A percentile compares a stretch with the other conserved stretches of the same genome.
Conservation (phyloP, 163 green algal species). For the Scenedesmus sp. region DNA sequence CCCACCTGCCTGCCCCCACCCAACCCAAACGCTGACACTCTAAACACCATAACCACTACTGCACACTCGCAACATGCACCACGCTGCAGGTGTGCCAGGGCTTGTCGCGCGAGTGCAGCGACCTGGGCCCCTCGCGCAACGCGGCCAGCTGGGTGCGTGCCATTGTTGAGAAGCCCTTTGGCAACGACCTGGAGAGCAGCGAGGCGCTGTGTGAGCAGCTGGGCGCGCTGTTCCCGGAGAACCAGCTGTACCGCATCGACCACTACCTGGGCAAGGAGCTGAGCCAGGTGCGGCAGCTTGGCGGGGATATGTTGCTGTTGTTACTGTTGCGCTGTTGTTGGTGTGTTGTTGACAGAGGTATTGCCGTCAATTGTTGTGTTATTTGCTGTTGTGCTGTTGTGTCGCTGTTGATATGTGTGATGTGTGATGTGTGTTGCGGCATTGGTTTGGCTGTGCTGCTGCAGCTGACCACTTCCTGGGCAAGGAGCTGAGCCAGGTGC, state of each 20-base stretch:
- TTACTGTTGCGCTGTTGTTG: not conserved
- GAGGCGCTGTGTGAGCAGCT: constrained; percentile 89
- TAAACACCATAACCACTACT: not conserved
- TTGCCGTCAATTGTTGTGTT: too few species aligned
- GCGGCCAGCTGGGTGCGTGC: constrained; percentile 81
- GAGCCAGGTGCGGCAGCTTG: constrained; percentile 60
- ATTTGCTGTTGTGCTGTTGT: too few species aligned
- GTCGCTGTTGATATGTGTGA: not conserved
- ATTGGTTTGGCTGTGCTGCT: constrained; percentile 64
- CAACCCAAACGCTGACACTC: not conserved
- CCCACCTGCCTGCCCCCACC: too few species aligned
- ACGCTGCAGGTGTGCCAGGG: constrained; percentile 51
- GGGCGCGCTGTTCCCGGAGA: constrained; percentile 87
- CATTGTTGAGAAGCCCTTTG: constrained; percentile 98
- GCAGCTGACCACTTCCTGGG: constrained; percentile 98
- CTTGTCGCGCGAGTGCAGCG: constrained; percentile 45
- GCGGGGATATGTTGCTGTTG: not conserved
- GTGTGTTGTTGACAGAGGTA: too few species aligned
- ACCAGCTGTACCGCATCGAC: constrained; percentile 97
- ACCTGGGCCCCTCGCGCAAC: constrained; percentile 32
- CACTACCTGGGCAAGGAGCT: constrained; percentile 98
- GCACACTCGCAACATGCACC: not conserved
- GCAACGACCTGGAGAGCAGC: constrained; percentile 85
- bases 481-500: constrained; percentile 81
- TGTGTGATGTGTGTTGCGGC: not conserved